Evolutionary conservation across 176 grass and related monocot genomes (phyloP).

Genomic region (Alopecurus myosuroides): DNA sequence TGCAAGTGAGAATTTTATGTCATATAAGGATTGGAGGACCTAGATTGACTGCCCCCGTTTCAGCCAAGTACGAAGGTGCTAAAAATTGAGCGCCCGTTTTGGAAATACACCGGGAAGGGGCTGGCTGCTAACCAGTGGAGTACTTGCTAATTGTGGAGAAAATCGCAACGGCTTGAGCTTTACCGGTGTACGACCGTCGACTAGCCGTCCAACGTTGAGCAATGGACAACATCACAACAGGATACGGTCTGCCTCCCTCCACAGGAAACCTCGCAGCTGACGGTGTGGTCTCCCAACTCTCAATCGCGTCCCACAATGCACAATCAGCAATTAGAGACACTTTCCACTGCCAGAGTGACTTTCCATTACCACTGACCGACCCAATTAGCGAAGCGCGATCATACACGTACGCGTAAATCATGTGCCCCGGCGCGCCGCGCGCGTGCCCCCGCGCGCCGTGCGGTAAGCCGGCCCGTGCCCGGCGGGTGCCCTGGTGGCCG

Average conservation of each 20-base stretch:
- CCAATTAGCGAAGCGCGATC: not conserved
- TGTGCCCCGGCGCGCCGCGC: constrained; percentile 20
- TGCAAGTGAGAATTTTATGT: too few species aligned
- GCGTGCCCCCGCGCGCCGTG: constrained; percentile 24
- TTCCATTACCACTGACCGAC: not conserved
- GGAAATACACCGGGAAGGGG: too few species aligned
- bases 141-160: not conserved
- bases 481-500: not conserved
- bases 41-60: too few species aligned
- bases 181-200: not conserved
- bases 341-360: not conserved
- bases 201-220: not conserved
- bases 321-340: not conserved
- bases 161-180: not conserved
- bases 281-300: not conserved
- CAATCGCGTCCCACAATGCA: not conserved
- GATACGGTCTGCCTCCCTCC: not conserved
- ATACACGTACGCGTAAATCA: not conserved
- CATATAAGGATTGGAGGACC: too few species aligned
- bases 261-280: not conserved
- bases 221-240: not conserved
- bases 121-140: not conserved
- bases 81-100: too few species aligned
- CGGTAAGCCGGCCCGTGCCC: constrained; percentile 28
- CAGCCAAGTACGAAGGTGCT: too few species aligned